Percentiles rank a stretch among this genome's conserved stretches.
phyloP scores from a whole-genome alignment of 108 stramenopile genomes.

The Bacterosira constricta region DNA sequence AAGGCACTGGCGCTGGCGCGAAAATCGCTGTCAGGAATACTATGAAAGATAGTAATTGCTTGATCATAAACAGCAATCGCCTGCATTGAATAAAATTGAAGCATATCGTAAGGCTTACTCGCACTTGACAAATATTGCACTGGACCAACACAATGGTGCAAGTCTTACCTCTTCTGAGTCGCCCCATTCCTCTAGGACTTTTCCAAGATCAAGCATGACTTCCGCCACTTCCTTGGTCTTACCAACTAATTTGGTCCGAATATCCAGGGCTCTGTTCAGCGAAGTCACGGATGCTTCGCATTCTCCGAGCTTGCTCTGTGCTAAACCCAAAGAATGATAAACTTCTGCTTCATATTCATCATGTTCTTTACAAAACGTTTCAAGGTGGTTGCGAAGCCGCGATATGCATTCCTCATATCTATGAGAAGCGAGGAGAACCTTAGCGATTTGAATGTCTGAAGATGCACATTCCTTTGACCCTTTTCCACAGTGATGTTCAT shows the following conservation, averaged over 20 bases:
- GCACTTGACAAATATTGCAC: background rate
- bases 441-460: constrained; percentile 19
- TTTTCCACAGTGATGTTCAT: constrained; percentile 25
- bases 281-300: constrained; percentile 36
- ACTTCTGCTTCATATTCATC: constrained; percentile 37
- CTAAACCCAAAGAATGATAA: constrained; percentile 32
- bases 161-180: constrained; percentile 43
- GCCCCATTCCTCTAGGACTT: constrained; percentile 33
- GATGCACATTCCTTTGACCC: constrained; percentile 10
- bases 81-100: background rate
- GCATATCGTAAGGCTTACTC: background rate
- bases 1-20: constrained; percentile 18
- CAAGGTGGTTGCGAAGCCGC: constrained; percentile 12
- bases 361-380: constrained; percentile 20
- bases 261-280: constrained; percentile 41
- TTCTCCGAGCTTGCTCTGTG: constrained; percentile 38
- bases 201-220: constrained; percentile 41
- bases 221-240: constrained; percentile 33
- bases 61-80: constrained; percentile 41
- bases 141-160: background rate
- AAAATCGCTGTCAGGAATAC: constrained; percentile 13
- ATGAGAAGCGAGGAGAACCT: constrained; percentile 11
- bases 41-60: constrained; percentile 36
- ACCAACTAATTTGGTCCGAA: constrained; percentile 37
- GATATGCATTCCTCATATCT: constrained; percentile 31